These are phyloP conservation scores for Aspergillus sp. DNA, from an alignment of 2,329 filamentous ascomycete genomes.

Conservation along the genomic window DNA sequence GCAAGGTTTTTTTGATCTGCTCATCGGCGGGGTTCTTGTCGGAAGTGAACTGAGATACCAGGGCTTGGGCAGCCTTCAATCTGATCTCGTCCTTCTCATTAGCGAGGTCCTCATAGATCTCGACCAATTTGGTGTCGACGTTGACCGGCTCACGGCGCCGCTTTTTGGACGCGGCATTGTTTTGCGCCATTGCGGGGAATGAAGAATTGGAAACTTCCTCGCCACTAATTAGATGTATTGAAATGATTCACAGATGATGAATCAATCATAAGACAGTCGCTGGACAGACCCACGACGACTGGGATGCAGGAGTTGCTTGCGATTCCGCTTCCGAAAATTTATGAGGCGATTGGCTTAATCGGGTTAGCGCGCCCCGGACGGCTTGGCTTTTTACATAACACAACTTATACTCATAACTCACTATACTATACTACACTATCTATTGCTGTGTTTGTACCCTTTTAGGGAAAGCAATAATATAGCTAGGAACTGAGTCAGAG, in stretches of 20 bases:
- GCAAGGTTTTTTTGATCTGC: conserved; percentile 46
- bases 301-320: conserved; percentile 8
- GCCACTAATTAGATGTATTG: not conserved
- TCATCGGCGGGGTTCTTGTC: conserved; percentile 43
- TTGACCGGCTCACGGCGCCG: conserved; percentile 44
- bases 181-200: conserved; percentile 31
- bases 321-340: conserved; percentile 24
- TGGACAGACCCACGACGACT: not conserved
- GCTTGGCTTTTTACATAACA: too few species aligned
- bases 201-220: not conserved
- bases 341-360: conserved; percentile 16
- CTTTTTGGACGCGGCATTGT: conserved; percentile 34
- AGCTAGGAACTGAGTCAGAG: too few species aligned
- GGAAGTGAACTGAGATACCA: conserved; percentile 48
- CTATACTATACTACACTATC: too few species aligned
- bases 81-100: conserved; percentile 50
- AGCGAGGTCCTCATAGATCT: conserved; percentile 53
- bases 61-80: conserved; percentile 46
- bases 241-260: not conserved
- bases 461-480: too few species aligned
- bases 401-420: too few species aligned
- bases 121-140: conserved; percentile 49
- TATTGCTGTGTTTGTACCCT: too few species aligned
- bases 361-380: conserved; percentile 24
- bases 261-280: not conserved